Conservation (phyloP, 345 rosid genomes). For the Populus davidiana region DNA sequence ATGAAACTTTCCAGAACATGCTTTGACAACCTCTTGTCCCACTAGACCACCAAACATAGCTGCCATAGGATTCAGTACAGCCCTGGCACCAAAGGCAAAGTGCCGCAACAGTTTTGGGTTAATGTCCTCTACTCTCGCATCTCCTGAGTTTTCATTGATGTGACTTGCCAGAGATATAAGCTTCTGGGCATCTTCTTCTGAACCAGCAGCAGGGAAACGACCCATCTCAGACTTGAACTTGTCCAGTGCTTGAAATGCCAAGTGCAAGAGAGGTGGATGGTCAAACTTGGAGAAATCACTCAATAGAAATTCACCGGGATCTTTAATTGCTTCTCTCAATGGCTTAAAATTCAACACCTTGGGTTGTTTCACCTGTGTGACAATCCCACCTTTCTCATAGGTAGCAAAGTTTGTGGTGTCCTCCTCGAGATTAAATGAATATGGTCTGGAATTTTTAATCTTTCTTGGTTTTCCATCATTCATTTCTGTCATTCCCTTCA, state of each 20-base stretch:
- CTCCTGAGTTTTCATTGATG: conserved; percentile 71
- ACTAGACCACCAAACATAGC: conserved; percentile 99
- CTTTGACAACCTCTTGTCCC: conserved; percentile 97
- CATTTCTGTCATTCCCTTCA: conserved; percentile 86
- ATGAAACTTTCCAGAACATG: conserved; percentile 97
- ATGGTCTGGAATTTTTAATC: conserved; percentile 76
- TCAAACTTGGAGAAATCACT: conserved; percentile 95
- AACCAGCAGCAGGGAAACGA: conserved; percentile 81
- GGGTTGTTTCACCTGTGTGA: conserved; percentile 89
- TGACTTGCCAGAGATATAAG: conserved; percentile 56
- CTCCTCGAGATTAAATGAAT: conserved; percentile 85
- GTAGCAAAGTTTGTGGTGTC: conserved; percentile 64
- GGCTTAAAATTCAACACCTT: conserved; percentile 81
- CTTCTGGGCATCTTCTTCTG: conserved; percentile 84
- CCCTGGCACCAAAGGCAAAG: conserved; percentile 94
- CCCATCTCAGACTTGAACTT: conserved; percentile 61
- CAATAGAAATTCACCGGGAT: conserved; percentile 94
- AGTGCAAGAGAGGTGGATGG: conserved; percentile 81
- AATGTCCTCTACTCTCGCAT: conserved; percentile 66
- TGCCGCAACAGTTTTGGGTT: conserved; percentile 70
- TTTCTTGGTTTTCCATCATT: conserved; percentile 97
- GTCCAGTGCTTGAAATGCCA: conserved; percentile 95
- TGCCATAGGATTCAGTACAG: conserved; percentile 97
- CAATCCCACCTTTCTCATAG: conserved; percentile 91
- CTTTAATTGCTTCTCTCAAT: conserved; percentile 77